These are phyloP conservation scores for Collybiopsis luxurians DNA, from an alignment of 768 basidiomycete species.

Conservation along the genomic window DNA sequence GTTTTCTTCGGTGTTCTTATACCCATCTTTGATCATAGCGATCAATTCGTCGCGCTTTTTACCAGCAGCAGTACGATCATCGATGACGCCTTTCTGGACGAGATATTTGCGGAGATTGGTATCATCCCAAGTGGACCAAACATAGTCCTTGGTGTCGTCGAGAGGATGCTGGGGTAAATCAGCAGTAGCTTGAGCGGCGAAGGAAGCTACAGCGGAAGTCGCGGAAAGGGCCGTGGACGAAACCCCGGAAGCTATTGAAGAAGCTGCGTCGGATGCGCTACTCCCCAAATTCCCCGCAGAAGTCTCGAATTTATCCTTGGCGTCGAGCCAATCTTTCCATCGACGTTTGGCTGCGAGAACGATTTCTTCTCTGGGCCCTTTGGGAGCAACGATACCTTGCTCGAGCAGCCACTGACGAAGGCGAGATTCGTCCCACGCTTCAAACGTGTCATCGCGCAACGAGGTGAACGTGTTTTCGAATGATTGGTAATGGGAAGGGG, in stretches of 20 bases:
- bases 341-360: slow-evolving; percentile 72
- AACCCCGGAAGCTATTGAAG: neutral
- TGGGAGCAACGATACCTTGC: slow-evolving; percentile 83
- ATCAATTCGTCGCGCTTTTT: slow-evolving; percentile 68
- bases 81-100: slow-evolving; percentile 66
- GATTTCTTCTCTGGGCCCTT: slow-evolving; percentile 77
- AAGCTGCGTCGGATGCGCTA: slow-evolving; percentile 27
- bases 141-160: slow-evolving; percentile 80
- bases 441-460: slow-evolving; percentile 60
- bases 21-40: slow-evolving; percentile 64
- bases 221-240: slow-evolving; percentile 29
- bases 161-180: slow-evolving; percentile 38
- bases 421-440: slow-evolving; percentile 82
- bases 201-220: slow-evolving; percentile 36
- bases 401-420: slow-evolving; percentile 83
- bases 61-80: slow-evolving; percentile 50
- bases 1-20: slow-evolving; percentile 58
- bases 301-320: slow-evolving; percentile 54
- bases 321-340: slow-evolving; percentile 57
- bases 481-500: slow-evolving; percentile 56
- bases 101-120: slow-evolving; percentile 69
- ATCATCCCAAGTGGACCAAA: slow-evolving; percentile 90
- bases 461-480: slow-evolving; percentile 64
- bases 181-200: slow-evolving; percentile 51
- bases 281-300: slow-evolving; percentile 47